These are phyloP conservation scores for Paraconiothyrium sp. DNA, from an alignment of 2,329 filamentous ascomycete species.

Conservation along the genomic window DNA sequence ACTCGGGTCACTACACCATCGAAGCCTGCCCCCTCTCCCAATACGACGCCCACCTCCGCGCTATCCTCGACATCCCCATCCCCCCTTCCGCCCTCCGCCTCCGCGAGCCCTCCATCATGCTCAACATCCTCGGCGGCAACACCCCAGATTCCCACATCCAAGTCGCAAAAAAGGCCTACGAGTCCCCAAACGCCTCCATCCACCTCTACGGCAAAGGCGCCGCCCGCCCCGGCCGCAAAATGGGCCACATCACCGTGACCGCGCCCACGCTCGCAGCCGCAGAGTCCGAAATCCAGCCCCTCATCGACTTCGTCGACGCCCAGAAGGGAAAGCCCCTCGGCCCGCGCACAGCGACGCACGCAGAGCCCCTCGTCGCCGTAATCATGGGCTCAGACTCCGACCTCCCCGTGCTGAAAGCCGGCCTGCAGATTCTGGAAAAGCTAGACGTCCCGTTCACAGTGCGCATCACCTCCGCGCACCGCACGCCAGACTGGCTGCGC, in stretches of 20 bases:
- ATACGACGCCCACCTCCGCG: conserved; percentile 87
- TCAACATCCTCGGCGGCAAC: conserved; percentile 81
- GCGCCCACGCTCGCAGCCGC: conserved; percentile 73
- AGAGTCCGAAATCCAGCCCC: conserved; percentile 72
- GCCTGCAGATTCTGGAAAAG: conserved; percentile 71
- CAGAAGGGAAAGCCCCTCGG: conserved; percentile 57
- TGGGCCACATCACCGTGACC: conserved; percentile 90
- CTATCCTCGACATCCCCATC: conserved; percentile 77
- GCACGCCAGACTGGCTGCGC: conserved; percentile 60
- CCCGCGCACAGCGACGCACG: conserved; percentile 22
- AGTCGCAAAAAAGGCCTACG: conserved; percentile 65
- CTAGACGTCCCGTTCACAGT: conserved; percentile 77
- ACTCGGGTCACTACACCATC: conserved; percentile 95
- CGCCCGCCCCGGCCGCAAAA: conserved; percentile 88
- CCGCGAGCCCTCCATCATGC: conserved; percentile 74
- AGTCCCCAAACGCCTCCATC: conserved; percentile 68
- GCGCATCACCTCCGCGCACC: conserved; percentile 78
- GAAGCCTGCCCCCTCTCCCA: conserved; percentile 91
- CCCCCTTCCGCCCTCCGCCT: conserved; percentile 62
- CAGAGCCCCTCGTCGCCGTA: conserved; percentile 72
- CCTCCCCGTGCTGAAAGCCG: conserved; percentile 72
- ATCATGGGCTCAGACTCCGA: conserved; percentile 89
- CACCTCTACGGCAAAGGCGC: conserved; percentile 92
- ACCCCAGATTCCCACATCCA: conserved; percentile 70
- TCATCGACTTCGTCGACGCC: conserved; percentile 71